Evolutionary conservation across 108 stramenopile species (phyloP).

Genomic region (Chaetoceros tenuissimus): DNA sequence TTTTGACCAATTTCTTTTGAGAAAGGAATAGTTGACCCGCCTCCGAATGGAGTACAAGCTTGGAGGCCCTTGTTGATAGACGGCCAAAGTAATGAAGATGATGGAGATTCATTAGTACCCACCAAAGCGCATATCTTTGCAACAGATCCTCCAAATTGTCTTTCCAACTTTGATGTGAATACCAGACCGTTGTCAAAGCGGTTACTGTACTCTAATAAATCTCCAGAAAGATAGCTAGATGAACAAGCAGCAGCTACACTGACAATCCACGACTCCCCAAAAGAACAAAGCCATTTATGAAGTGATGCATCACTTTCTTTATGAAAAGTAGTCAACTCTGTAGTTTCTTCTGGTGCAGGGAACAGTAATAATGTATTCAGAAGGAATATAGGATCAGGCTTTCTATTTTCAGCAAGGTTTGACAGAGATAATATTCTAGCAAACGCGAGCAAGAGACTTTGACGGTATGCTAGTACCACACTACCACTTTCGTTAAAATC

Average conservation of each 20-base stretch:
- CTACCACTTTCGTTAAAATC: not conserved
- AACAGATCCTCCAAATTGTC: slow-evolving; percentile 30
- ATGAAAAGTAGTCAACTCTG: slow-evolving; percentile 5
- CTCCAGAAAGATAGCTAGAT: slow-evolving; percentile 33
- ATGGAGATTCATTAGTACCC: slow-evolving; percentile 10
- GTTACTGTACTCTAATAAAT: slow-evolving; percentile 16
- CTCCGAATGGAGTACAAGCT: slow-evolving; percentile 7
- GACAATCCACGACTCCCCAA: slow-evolving; percentile 28
- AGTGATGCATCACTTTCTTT: slow-evolving; percentile 12
- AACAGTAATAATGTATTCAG: slow-evolving; percentile 31
- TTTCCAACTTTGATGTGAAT: slow-evolving; percentile 17
- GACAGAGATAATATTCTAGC: slow-evolving; percentile 15
- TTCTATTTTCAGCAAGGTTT: not conserved
- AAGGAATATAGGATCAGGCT: slow-evolving; percentile 23
- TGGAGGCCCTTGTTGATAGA: slow-evolving; percentile 69
- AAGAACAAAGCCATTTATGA: slow-evolving; percentile 17
- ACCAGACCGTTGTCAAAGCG: not conserved
- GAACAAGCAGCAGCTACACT: slow-evolving; percentile 28
- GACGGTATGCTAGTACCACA: slow-evolving; percentile 16
- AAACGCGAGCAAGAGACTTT: slow-evolving; percentile 9
- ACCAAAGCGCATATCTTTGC: slow-evolving; percentile 25
- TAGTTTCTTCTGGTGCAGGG: slow-evolving; percentile 24
- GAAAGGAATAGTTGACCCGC: slow-evolving; percentile 16
- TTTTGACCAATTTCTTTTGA: slow-evolving; percentile 15
- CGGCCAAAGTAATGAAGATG: slow-evolving; percentile 61